Evolutionary conservation across 768 basidiomycete genomes (phyloP).

Genomic region (Hydnomerulius pinastri): DNA sequence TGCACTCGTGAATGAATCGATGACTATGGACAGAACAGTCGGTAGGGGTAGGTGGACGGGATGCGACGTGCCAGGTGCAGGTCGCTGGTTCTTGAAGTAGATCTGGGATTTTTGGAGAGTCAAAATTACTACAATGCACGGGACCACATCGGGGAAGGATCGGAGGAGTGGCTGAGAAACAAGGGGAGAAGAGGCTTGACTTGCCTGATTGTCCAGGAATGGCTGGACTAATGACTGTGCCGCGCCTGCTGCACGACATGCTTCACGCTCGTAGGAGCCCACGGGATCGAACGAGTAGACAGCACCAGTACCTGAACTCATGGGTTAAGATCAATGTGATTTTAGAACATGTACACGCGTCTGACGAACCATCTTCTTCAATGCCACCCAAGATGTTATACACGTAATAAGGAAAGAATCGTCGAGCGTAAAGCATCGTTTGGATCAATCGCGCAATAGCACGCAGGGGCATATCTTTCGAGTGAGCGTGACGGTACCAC

Average conservation of each 20-base stretch:
- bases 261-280: constrained; percentile 96
- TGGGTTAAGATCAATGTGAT: constrained; percentile 9
- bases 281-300: constrained; percentile 99
- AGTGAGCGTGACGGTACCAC: constrained; percentile 98
- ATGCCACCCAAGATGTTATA: constrained; percentile 96
- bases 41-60: constrained; percentile 81
- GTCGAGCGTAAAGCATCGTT: constrained; percentile 94
- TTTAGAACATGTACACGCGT: neutral
- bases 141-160: constrained; percentile 51
- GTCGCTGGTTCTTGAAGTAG: constrained; percentile 94
- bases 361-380: constrained; percentile 86
- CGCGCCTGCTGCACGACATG: constrained; percentile 94
- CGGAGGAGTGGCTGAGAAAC: constrained; percentile 35
- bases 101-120: constrained; percentile 56
- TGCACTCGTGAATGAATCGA: constrained; percentile 95
- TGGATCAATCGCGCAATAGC: constrained; percentile 98
- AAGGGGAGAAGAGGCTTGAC: constrained; percentile 30
- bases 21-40: constrained; percentile 82
- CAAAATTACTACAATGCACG: constrained; percentile 28
- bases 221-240: constrained; percentile 95
- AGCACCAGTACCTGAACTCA: constrained; percentile 76
- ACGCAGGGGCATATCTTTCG: constrained; percentile 95
- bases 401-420: constrained; percentile 98
- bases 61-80: constrained; percentile 70
- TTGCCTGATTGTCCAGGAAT: constrained; percentile 97